A percentile compares a stretch with the other conserved stretches of the same genome.
These are phyloP conservation scores for Pichia heedii DNA, from an alignment of 805 yeast species.

Conservation along the genomic window DNA sequence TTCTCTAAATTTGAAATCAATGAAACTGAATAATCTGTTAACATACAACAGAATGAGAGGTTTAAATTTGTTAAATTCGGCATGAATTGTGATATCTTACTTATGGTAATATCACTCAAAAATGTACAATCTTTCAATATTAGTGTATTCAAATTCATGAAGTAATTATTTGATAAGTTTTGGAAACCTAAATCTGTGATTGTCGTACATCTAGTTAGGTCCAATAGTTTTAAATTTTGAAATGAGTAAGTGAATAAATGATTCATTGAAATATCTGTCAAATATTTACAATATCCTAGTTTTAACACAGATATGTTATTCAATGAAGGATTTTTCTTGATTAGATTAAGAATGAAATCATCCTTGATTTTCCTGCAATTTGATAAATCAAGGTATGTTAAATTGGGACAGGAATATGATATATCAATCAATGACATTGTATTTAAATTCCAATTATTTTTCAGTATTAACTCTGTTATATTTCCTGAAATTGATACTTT, in stretches of 20 bases:
- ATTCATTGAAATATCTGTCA: constrained; percentile 60
- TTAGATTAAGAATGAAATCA: constrained; percentile 57
- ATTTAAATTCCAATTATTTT: constrained; percentile 66
- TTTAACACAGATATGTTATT: constrained; percentile 43
- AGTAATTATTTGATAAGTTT: constrained; percentile 50
- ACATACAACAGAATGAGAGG: constrained; percentile 66
- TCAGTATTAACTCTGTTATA: constrained; percentile 48
- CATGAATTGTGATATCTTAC: constrained; percentile 53
- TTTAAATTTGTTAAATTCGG: constrained; percentile 48
- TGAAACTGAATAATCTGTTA: constrained; percentile 61
- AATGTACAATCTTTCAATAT: constrained; percentile 67
- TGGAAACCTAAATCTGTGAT: constrained; percentile 68
- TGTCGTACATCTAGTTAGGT: constrained; percentile 67
- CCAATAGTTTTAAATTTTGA: constrained; percentile 44
- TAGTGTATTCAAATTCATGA: constrained; percentile 43
- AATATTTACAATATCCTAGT: constrained; percentile 66
- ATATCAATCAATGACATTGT: constrained; percentile 80
- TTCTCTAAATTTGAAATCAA: constrained; percentile 54
- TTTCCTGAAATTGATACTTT: constrained; percentile 62
- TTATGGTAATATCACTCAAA: constrained; percentile 55
- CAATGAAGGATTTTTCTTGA: constrained; percentile 33
- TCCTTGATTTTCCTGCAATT: constrained; percentile 70
- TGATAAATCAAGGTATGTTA: constrained; percentile 55
- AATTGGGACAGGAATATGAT: constrained; percentile 50
- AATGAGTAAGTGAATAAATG: constrained; percentile 54